phyloP scores from a whole-genome alignment of 2,329 filamentous ascomycete species.

The Cladosporium sp. region DNA sequence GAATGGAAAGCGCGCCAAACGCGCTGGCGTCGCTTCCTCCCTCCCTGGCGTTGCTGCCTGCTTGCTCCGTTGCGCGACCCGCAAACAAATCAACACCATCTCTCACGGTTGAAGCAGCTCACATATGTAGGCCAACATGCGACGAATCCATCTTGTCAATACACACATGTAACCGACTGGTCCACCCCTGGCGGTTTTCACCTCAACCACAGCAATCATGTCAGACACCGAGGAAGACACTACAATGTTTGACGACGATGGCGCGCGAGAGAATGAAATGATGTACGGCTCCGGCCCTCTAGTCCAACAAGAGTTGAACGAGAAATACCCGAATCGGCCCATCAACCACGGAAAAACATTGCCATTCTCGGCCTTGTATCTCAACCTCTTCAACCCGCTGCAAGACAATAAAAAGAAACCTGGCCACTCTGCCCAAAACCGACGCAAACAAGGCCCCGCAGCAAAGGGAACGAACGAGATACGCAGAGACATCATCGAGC shows the following conservation, averaged over 20 bases:
- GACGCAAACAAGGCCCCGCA: slow-evolving; percentile 38
- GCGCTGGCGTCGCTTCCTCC: background rate
- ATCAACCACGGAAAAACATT: slow-evolving; percentile 77
- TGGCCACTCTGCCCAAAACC: slow-evolving; percentile 56
- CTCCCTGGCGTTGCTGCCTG: background rate
- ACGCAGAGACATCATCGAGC: slow-evolving; percentile 75
- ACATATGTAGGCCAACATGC: background rate
- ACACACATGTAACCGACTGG: background rate
- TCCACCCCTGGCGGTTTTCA: background rate
- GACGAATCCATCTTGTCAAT: background rate
- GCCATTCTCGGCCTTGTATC: slow-evolving; percentile 77
- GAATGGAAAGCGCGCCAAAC: background rate
- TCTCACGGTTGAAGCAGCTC: background rate
- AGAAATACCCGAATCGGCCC: slow-evolving; percentile 76
- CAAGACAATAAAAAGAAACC: slow-evolving; percentile 75
- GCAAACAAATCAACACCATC: background rate
- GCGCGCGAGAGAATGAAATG: slow-evolving; percentile 48
- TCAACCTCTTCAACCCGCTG: slow-evolving; percentile 76
- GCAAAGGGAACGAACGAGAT: slow-evolving; percentile 66
- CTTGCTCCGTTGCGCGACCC: background rate
- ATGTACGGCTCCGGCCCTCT: slow-evolving; percentile 50
- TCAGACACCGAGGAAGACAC: slow-evolving; percentile 20
- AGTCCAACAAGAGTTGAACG: slow-evolving; percentile 50
- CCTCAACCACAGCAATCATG: slow-evolving; percentile 2
- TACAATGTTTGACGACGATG: slow-evolving; percentile 42